phyloP scores from a whole-genome alignment of 495 filamentous ascomycete genomes.

The Penicillium egyptiacum region DNA sequence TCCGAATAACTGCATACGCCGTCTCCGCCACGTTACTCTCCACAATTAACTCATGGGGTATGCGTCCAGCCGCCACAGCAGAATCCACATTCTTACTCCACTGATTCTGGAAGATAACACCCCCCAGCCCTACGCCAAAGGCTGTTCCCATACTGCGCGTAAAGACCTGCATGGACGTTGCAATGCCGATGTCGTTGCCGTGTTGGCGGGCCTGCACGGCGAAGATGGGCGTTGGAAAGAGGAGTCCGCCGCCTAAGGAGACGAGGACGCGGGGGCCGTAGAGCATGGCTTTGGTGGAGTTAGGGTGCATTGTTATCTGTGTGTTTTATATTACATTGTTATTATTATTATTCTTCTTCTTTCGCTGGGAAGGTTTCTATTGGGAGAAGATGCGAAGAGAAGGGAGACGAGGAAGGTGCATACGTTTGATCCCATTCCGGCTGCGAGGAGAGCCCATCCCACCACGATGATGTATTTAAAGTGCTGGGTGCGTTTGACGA shows the following conservation, averaged over 20 bases:
- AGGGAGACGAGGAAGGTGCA: slow-evolving; percentile 1
- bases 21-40: neutral
- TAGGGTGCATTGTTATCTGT: neutral
- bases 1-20: neutral
- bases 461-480: slow-evolving; percentile 17
- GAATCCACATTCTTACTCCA: neutral
- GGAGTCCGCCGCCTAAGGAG: neutral
- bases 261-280: neutral
- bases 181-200: neutral
- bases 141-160: neutral
- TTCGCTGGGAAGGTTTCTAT: neutral
- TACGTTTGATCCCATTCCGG: slow-evolving; percentile 12
- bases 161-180: neutral
- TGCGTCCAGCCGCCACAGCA: neutral
- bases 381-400: neutral
- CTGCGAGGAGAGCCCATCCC: slow-evolving; percentile 16
- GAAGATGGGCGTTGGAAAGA: neutral
- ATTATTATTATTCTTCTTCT: neutral
- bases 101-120: neutral
- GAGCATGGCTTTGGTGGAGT: neutral
- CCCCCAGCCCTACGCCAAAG: neutral
- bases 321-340: neutral
- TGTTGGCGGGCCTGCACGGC: neutral
- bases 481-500: slow-evolving; percentile 16
- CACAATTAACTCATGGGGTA: neutral